Base-by-base conservation (phyloP, 139 green algal species). In the Chlamydomonas incerta region DNA sequence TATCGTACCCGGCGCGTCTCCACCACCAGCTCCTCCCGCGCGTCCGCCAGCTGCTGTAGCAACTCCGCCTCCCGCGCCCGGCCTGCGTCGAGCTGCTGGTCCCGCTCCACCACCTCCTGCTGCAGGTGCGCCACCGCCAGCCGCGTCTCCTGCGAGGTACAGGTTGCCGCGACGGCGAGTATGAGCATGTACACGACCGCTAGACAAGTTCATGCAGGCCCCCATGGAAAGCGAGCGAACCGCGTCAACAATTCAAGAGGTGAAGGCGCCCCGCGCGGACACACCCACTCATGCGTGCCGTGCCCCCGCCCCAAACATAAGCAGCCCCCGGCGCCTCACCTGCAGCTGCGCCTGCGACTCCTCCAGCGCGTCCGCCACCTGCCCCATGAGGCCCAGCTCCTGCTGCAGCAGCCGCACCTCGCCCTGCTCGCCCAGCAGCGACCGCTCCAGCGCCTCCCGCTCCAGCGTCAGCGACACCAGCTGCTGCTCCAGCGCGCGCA, bases 391-490 rank as follows among this genome's bases (percentile, higher is more conserved):
- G 33, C 72, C 74, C 74, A 88, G 74, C 84, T 88, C 84, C 55
- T 62, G 55, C 20, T 28, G 55, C 20, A 23, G 18, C 21, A 24
- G 18, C n/a, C 63, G 63, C 67, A 72, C 67, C 50, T 85, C 79
- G 2, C 65, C 79, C 79, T 85, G 79, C 66, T 85, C 79, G 31
- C 29, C 31, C 67, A 81, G 37, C 74, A 83, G 50, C 52, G 71
- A 69, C 13, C 74, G 79, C 84, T 88, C 84, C 74, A 88, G 29
- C 24, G 75, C 84, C 28, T 88, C 84, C 66, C 72, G 72, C 55
- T 88, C 84, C 68, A 85, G 75, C 37, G 75, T 72, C 75, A 83
- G 20, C 1, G 28, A 29, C 33, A 79, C 58, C 35, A 88, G 68
- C 58, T 88, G 84, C 50, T 81, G 70, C 74, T 88, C 84, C 69